phyloP scores from a whole-genome alignment of 345 rosid genomes.

The Populus alba region DNA sequence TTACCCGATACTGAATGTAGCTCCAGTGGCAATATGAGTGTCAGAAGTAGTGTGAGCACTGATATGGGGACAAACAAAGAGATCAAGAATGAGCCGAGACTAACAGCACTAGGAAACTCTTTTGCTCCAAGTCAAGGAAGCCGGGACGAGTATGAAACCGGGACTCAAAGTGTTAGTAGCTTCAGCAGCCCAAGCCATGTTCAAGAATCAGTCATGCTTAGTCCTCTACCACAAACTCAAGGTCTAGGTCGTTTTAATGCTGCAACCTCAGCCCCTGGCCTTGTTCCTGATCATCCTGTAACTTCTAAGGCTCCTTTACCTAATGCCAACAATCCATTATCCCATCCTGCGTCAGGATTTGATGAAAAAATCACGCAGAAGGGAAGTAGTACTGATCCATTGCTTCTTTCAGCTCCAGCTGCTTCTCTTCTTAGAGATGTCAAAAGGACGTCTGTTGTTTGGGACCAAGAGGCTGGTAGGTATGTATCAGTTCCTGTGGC shows the following conservation, averaged over 20 bases:
- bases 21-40: conserved; percentile 76
- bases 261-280: conserved; percentile 34
- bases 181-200: conserved; percentile 85
- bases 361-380: conserved; percentile 60
- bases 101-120: conserved; percentile 55
- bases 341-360: conserved; percentile 37
- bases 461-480: conserved; percentile 96
- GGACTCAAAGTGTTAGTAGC: conserved; percentile 83
- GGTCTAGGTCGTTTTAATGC: conserved; percentile 38
- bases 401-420: conserved; percentile 64
- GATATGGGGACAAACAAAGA: conserved; percentile 64
- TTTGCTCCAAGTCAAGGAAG: conserved; percentile 87
- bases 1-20: conserved; percentile 63
- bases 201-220: conserved; percentile 73
- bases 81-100: conserved; percentile 48
- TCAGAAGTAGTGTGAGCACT: conserved; percentile 80
- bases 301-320: conserved; percentile 39
- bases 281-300: conserved; percentile 45
- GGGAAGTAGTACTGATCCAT: conserved; percentile 53
- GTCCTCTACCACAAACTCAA: conserved; percentile 77
- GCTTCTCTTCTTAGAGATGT: conserved; percentile 84
- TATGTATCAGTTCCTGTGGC: conserved; percentile 77
- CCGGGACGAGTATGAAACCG: conserved; percentile 79
- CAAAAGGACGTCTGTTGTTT: conserved; percentile 81
- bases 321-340: conserved; percentile 25